These are phyloP conservation scores for Fusarium compactum DNA, from an alignment of 2,329 filamentous ascomycete genomes.

Conservation along the genomic window DNA sequence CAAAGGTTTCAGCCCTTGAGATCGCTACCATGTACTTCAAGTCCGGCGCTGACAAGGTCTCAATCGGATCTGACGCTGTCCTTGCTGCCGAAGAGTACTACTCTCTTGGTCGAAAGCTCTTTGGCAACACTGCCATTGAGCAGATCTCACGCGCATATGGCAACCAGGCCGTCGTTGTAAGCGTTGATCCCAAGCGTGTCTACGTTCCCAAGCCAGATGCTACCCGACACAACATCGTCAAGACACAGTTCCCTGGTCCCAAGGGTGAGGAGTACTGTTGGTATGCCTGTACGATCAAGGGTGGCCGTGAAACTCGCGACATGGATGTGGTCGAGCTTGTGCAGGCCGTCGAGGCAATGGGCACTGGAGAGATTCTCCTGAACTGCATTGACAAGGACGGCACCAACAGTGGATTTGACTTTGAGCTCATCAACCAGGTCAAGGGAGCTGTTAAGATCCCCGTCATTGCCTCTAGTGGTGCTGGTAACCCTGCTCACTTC, in stretches of 20 bases:
- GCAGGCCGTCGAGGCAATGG: slow-evolving; percentile 94
- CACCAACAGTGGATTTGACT: slow-evolving; percentile 92
- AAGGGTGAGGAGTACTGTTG: slow-evolving; percentile 86
- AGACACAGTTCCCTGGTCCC: slow-evolving; percentile 76
- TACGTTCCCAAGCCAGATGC: slow-evolving; percentile 82
- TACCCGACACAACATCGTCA: slow-evolving; percentile 77
- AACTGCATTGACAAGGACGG: slow-evolving; percentile 99
- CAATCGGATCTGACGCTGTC: slow-evolving; percentile 95
- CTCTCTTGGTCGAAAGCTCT: slow-evolving; percentile 73
- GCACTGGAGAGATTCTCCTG: slow-evolving; percentile 90
- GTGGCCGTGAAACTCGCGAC: slow-evolving; percentile 92
- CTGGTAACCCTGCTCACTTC: slow-evolving; percentile 89
- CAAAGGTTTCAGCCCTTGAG: slow-evolving; percentile 86
- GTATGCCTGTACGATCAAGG: slow-evolving; percentile 98
- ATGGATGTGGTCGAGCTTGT: slow-evolving; percentile 91
- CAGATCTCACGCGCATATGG: slow-evolving; percentile 94
- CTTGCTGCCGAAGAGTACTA: slow-evolving; percentile 93
- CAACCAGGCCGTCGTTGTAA: slow-evolving; percentile 96
- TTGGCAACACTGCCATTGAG: slow-evolving; percentile 91
- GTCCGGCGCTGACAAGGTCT: slow-evolving; percentile 96
- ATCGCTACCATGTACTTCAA: slow-evolving; percentile 98
- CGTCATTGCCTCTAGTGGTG: slow-evolving; percentile 94
- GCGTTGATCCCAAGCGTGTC: slow-evolving; percentile 91
- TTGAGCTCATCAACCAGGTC: slow-evolving; percentile 89
- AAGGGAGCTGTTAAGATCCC: slow-evolving; percentile 90